phyloP scores from a whole-genome alignment of 2,329 filamentous ascomycete species.

The Xylaria hypoxylon region DNA sequence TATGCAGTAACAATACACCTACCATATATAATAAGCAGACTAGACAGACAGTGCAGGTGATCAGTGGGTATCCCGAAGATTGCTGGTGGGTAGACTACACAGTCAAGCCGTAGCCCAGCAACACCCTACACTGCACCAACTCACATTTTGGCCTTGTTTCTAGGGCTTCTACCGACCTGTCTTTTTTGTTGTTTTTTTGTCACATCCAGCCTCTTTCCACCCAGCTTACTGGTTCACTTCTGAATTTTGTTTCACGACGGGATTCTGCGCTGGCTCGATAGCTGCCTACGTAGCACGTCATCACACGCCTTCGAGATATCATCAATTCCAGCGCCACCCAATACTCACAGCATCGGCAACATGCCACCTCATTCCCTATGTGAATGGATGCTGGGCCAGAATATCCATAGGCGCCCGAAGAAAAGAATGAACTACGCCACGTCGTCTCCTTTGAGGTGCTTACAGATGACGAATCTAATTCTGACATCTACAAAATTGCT shows the following conservation, averaged over 20 bases:
- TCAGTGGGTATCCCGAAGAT: neutral
- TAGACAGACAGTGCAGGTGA: neutral
- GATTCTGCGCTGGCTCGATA: neutral
- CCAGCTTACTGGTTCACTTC: neutral
- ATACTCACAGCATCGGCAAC: conserved; percentile 3
- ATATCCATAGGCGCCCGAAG: conserved; percentile 41
- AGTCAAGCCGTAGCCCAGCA: neutral
- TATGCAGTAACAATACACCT: neutral
- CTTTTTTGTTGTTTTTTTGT: neutral
- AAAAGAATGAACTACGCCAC: conserved; percentile 32
- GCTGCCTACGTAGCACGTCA: neutral
- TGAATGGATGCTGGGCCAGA: conserved; percentile 57
- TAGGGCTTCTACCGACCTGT: neutral
- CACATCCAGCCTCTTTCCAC: neutral
- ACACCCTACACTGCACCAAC: neutral
- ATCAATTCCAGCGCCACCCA: neutral
- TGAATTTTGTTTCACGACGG: neutral
- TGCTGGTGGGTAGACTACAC: neutral
- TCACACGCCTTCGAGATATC: neutral
- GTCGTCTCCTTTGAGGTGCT: conserved; percentile 57
- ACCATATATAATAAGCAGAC: neutral
- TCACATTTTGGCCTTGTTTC: neutral
- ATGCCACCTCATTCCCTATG: conserved; percentile 56
- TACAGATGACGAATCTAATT: conserved; percentile 65
- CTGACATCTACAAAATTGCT: conserved; percentile 61